Evolutionary conservation across 2,329 filamentous ascomycete genomes (phyloP), one percentile per base, ranked within the genome.

Genomic region (Dendryphion nanum): DNA sequence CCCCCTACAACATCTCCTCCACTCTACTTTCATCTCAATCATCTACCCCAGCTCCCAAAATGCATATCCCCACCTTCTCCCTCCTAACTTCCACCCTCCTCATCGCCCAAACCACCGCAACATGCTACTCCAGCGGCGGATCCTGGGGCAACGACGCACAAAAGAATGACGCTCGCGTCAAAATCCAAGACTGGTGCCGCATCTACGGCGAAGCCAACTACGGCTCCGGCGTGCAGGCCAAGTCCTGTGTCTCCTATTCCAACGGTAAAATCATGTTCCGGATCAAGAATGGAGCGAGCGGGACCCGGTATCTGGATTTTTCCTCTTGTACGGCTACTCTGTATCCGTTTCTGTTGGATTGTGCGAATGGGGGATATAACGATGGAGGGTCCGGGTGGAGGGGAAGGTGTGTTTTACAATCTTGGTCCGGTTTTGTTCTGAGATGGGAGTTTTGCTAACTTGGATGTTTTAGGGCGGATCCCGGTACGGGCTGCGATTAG

Each of bases 231-330:
- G 7, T n/a, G 23, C 23, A 26, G 23, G 23, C 23, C 23, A 26
- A 26, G n/a, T 26, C 23, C 23, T 26, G 23, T n/a, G 23, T 26
- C n/a, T 26, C 23, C 23, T 26, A 26, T n/a, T 26, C 23, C 23
- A n/a, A n/a, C 23, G 23, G 23, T 8, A 26, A 26, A n/a, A 26
- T 26, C 23, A 26, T 26, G 23, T 26, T 26, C n/a, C 23, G 23
- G 8, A 26, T 26, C 8, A 26, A 26, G 23, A 26, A 26, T 26
- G 23, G 23, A n/a, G 23, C 23, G 23, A 8, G 8, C 23, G n/a
- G 8, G 8, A 26, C 23, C 8, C 23, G n/a, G n/a, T 26, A 26
- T n/a, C 23, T 26, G 8, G 23, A 26, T n/a, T n/a, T n/a, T n/a
- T n/a, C n/a, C n/a, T n/a, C n/a, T n/a, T n/a, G n/a, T n/a, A n/a